Base-by-base conservation (phyloP, 2,329 filamentous ascomycete species). In the Cadophora sp. region DNA sequence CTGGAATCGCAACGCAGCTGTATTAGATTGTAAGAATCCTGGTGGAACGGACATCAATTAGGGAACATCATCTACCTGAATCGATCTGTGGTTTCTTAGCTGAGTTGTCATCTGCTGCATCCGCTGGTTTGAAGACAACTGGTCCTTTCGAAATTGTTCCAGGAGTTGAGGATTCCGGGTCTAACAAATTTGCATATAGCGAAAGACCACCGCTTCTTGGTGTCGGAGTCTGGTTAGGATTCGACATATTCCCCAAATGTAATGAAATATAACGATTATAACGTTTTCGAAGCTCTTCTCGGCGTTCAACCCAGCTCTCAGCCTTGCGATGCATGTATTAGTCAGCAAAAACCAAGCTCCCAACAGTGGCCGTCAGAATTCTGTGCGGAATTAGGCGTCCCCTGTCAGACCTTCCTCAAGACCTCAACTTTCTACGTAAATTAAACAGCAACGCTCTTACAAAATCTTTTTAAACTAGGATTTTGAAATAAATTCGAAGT, bases 131-230 rank as follows among this genome's bases (percentile, higher is more conserved):
- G 80, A 94, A 94, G 65, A 90, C 85, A 62, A 94, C 88, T 0
- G 93, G 92, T 1, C 88, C 91, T 74, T 90, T 88, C 19, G 92
- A 93, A 74, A 95, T 92, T n/a, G 91, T 92, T 16, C 76, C 74
- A 50, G 80, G 77, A 46, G 81, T 79, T 8, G 72, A 61, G 16
- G 74, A 91, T 88, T 74, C 94, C 4, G 77, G 73, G 74, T 93
- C 91, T 71, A 96, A 87, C 53, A 97, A 86, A 79, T 97, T 92
- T 65, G 92, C 94, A 78, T 97, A 97, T 5, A 97, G 87, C 22
- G 92, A 94, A 73, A 93, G 83, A 67, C 85, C 85, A 67, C 83
- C 81, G 14, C 31, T 22, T 66, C 82, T 80, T 58, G 79, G 77
- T 14, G 80, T 66, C 50, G 71, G 70, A 27, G 68, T 55, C 16